Evolutionary conservation across 1,284 basidiomycete genomes (phyloP).

Genomic region (Trichosporon asahii): DNA sequence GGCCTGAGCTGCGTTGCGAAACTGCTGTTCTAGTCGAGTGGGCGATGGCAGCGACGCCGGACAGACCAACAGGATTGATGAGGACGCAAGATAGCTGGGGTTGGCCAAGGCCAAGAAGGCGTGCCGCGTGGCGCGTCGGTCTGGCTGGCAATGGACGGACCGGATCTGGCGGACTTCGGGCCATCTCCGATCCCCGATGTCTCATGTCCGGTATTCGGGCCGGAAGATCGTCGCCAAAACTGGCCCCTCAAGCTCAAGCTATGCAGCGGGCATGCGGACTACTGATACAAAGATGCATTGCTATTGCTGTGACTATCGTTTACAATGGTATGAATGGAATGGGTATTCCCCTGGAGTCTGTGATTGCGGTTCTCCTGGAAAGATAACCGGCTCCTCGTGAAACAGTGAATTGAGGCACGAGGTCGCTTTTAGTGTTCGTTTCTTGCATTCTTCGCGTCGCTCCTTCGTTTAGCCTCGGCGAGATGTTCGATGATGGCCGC

Average conservation of each 20-base stretch:
- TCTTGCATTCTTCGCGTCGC: not conserved
- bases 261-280: not conserved
- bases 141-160: not conserved
- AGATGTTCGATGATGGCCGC: conserved; percentile 40
- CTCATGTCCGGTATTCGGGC: not conserved
- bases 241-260: not conserved
- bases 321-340: not conserved
- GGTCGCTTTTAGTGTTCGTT: not conserved
- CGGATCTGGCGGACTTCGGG: not conserved
- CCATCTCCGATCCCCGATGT: not conserved
- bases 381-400: not conserved
- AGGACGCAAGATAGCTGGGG: not conserved
- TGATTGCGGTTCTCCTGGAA: not conserved
- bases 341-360: not conserved
- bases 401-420: not conserved
- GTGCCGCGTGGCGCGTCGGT: conserved; percentile 7
- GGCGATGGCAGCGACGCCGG: not conserved
- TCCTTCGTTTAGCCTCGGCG: conserved; percentile 35
- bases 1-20: not conserved
- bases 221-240: not conserved
- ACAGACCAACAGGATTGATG: not conserved
- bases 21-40: not conserved
- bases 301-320: not conserved
- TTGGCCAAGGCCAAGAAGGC: not conserved
- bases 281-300: not conserved